Base-by-base conservation (phyloP, 352 stramenopile species). In the Globisporangium solare region DNA sequence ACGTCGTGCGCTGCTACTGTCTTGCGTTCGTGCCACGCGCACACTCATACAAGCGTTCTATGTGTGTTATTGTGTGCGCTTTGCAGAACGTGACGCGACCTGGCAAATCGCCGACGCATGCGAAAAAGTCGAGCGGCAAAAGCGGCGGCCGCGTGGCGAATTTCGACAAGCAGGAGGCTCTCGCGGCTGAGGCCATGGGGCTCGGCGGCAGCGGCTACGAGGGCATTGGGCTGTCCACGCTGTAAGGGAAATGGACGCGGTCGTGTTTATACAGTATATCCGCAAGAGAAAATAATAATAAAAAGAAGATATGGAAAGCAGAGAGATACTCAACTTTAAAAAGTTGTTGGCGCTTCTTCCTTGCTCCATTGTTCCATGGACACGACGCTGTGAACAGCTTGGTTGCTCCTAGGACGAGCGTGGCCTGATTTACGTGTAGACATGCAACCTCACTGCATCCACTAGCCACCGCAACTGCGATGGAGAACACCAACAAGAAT, bases 151-250 rank as follows among this genome's bases (percentile, higher is more conserved):
- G 55, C 48, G 18, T 52, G 42, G 20, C 39, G 56, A 60, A 66
- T 46, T 66, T 47, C 20, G 60, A 66, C 45, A 67, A 73, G 37
- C 67, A 76, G 54, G 82, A 92, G 53, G 73, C 68, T 22, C 60
- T 65, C 6, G 67, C 61, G 1, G 84, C 83, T 0, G 78, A 88
- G 15, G 70, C 67, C 31, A 76, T 92, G 63, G 81, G 74, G 37
- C 69, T 94, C 48, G 67, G 70, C 4, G 42, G 61, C 51, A 51
- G 51, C 14, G 71, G 70, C 27, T 87, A 73, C 48, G 81, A 94
- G 56, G 84, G 79, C 41, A 58, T 94, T 39, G 84, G 84, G 18
- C 47, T 89, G 21, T 70, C 68, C 46, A 69, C 75, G 54, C 74
- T 94, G 12, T 94, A 73, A 67, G 49, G 41, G 27, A 17, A 22